A percentile compares a stretch with the other conserved stretches of the same genome.
These are phyloP conservation scores for Aspergillus tanneri DNA, from an alignment of 2,329 filamentous ascomycete species.

Conservation along the genomic window DNA sequence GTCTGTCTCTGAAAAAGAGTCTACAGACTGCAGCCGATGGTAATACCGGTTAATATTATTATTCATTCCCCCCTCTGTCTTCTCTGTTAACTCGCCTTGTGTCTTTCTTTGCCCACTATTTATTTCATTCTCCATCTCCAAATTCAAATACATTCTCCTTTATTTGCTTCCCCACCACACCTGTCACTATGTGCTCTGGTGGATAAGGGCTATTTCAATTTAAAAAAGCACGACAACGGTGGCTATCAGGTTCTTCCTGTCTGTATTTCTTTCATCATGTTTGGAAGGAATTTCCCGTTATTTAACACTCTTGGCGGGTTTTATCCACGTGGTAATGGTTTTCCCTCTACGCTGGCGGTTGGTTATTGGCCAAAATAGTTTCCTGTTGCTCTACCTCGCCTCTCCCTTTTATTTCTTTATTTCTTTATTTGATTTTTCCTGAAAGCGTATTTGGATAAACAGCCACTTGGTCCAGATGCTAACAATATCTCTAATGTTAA, in stretches of 20 bases:
- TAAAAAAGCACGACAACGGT: conserved; percentile 1
- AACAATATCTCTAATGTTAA: conserved; percentile 24
- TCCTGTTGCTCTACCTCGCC: conserved; percentile 1
- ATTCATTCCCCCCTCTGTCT: conserved; percentile 4
- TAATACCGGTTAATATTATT: conserved; percentile 35
- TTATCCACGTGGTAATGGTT: conserved; percentile 44
- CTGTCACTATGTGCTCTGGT: conserved; percentile 15
- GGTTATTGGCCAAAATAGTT: conserved; percentile 5
- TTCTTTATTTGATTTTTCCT: not conserved
- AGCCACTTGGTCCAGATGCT: conserved; percentile 18
- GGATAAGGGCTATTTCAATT: conserved; percentile 8
- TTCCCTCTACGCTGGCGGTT: conserved; percentile 15
- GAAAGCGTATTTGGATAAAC: not conserved
- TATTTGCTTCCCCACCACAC: conserved; percentile 5
- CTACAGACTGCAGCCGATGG: conserved; percentile 48
- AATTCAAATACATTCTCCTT: conserved; percentile 11
- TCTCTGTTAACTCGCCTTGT: conserved; percentile 17
- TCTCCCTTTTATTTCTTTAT: conserved; percentile 1
- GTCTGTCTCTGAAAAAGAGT: conserved; percentile 43
- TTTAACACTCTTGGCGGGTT: conserved; percentile 38
- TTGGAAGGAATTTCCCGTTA: conserved; percentile 42
- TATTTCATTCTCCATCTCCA: not conserved
- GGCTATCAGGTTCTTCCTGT: conserved; percentile 11
- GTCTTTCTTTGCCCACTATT: conserved; percentile 10
- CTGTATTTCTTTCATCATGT: conserved; percentile 34